Conservation (phyloP, 495 filamentous ascomycete species). For the Tuber microsphaerosporum region DNA sequence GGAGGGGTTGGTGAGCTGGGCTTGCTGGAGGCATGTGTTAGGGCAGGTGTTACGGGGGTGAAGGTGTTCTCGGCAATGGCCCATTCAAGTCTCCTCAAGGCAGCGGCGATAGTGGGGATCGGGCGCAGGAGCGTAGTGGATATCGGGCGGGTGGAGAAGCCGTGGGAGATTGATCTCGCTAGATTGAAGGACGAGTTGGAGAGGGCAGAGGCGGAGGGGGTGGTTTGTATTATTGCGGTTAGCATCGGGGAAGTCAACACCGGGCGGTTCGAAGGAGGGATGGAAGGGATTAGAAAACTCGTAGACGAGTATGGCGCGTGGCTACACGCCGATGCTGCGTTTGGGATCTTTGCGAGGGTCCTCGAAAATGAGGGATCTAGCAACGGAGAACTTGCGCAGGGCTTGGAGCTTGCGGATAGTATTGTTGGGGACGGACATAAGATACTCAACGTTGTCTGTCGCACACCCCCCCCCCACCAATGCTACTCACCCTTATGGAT, state of each 20-base stretch:
- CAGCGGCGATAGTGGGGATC: constrained; percentile 71
- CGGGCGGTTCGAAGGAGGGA: constrained; percentile 70
- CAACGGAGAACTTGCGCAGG: constrained; percentile 47
- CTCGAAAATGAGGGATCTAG: constrained; percentile 49
- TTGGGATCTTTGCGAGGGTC: constrained; percentile 72
- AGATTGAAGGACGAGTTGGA: constrained; percentile 52
- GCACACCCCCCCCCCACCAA: background rate
- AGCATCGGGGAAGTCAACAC: constrained; percentile 90
- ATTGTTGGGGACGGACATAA: constrained; percentile 85
- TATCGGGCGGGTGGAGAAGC: constrained; percentile 49
- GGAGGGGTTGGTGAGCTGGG: constrained; percentile 60
- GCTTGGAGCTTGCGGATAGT: constrained; percentile 78
- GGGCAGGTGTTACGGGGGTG: constrained; percentile 57
- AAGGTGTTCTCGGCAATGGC: constrained; percentile 72
- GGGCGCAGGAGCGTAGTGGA: constrained; percentile 62
- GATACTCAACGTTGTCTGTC: constrained; percentile 65
- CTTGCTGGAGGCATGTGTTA: constrained; percentile 57
- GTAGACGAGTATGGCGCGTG: constrained; percentile 66
- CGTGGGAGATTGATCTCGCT: constrained; percentile 62
- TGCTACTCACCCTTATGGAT: constrained; percentile 5
- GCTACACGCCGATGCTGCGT: constrained; percentile 87
- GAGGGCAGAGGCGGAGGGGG: constrained; percentile 44
- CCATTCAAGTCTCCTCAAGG: constrained; percentile 77
- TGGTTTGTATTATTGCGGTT: constrained; percentile 65
- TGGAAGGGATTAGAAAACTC: constrained; percentile 58